Base-by-base conservation (phyloP, 805 yeast species). In the Ogataea degrootiae region DNA sequence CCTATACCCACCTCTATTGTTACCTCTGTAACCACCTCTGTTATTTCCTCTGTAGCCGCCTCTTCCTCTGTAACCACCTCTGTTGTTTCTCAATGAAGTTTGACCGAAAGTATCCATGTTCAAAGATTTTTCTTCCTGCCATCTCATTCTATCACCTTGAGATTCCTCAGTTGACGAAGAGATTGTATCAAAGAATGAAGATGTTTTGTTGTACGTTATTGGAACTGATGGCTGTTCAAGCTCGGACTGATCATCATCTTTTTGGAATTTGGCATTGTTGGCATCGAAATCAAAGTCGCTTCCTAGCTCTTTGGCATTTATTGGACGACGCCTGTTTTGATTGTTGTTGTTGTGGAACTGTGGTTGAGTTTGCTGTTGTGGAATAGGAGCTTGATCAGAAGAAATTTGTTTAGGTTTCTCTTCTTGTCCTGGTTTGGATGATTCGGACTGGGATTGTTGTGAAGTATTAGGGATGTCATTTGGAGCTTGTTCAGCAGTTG, bases 61-160 rank as follows among this genome's bases (percentile, higher is more conserved):
- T 17, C 61, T 52, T 19, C 65, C 59, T 43, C 73, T 61, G 39
- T 55, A 50, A 8, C 65, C 55, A 15, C 74, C 68, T 45, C 66
- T 59, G 29, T 71, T 67, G 56, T 68, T 53, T 50, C 65, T 63
- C 9, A 76, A 74, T 19, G 82, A 74, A 6, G 83, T 68, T 67
- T 86, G 85, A 21, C 96, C 96, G 67, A 88, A 89, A 2, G 96
- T 88, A 66, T 87, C 96, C 67, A 80, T 59, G 63, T 89, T 89
- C 60, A 87, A 75, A 41, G 69, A 69, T 51, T 84, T 82, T 60
- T 88, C 96, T 55, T 83, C 86, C 41, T 76, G 70, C 82, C 95
- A 84, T 59, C 82, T 76, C 79, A 80, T 71, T 39, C 68, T 58
- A 22, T 63, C 67, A 29, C 63, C 65, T 8, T 65, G 60, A 23